These are phyloP conservation scores for Lyophyllum shimeji DNA, from an alignment of 768 basidiomycete species.

Conservation along the genomic window DNA sequence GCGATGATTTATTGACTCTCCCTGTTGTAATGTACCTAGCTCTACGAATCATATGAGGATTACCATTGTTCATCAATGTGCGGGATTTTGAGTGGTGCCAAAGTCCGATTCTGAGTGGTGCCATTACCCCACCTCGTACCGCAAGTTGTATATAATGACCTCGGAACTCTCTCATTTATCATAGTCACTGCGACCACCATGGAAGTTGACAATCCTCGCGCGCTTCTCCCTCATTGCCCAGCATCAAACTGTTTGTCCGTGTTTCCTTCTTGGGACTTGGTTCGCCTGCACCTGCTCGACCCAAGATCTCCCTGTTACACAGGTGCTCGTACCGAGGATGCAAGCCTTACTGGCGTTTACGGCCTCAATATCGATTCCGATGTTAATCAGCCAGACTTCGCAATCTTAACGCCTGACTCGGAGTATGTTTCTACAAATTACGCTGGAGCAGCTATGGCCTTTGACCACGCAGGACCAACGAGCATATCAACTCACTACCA, in stretches of 20 bases:
- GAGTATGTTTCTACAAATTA: not conserved
- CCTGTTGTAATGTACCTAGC: not conserved
- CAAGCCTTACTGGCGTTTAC: not conserved
- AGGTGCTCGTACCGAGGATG: not conserved
- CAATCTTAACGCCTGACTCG: not conserved
- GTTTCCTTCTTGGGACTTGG: not conserved
- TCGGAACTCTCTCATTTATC: not conserved
- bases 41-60: not conserved
- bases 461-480: not conserved
- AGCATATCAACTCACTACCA: not conserved
- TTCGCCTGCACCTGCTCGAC: not conserved
- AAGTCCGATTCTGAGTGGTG: not conserved
- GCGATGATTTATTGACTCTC: not conserved
- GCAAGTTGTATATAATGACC: not conserved
- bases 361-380: not conserved
- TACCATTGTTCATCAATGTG: not conserved
- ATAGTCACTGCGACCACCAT: not conserved
- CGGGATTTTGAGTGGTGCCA: not conserved
- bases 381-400: not conserved
- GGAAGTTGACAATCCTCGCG: not conserved
- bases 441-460: not conserved
- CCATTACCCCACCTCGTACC: not conserved
- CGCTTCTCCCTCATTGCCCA: not conserved
- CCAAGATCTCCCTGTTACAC: not conserved
- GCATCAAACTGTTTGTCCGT: not conserved